Evolutionary conservation across 306 rosid species (phyloP).

Genomic region (Ceratonia siliqua): DNA sequence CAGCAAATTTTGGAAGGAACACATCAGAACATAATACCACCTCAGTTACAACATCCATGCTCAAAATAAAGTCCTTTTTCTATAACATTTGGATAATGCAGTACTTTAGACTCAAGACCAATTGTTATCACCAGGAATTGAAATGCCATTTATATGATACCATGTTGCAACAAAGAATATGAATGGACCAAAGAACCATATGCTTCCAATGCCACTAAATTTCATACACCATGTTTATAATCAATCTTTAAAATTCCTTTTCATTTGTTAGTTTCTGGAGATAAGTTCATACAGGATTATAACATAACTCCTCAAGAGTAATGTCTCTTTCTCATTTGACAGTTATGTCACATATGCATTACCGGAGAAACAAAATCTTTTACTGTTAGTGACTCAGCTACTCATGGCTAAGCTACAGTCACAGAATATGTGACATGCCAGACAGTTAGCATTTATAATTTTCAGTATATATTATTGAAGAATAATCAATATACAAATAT

Average conservation of each 20-base stretch:
- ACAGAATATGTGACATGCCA: background rate
- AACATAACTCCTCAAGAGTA: background rate
- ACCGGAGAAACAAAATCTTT: background rate
- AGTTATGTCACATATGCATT: background rate
- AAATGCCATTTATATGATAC: background rate
- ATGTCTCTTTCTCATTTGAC: background rate
- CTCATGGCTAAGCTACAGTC: background rate
- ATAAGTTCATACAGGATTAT: background rate
- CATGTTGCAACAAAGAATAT: background rate
- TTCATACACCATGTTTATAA: background rate
- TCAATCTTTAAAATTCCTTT: background rate
- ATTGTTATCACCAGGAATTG: background rate
- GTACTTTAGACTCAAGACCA: background rate
- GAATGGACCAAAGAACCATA: background rate
- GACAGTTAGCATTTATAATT: background rate
- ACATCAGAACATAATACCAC: background rate
- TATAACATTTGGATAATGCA: background rate
- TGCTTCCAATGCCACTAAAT: background rate
- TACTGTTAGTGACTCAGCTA: background rate
- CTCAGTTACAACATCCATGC: background rate
- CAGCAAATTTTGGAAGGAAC: background rate
- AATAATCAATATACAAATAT: slow-evolving; percentile 2
- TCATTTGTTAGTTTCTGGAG: background rate
- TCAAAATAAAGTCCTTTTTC: background rate
- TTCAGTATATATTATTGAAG: slow-evolving; percentile 7